A percentile compares a stretch with the other conserved stretches of the same genome.
phyloP scores from a whole-genome alignment of 2,329 filamentous ascomycete species.

The Venturia oleaginea region DNA sequence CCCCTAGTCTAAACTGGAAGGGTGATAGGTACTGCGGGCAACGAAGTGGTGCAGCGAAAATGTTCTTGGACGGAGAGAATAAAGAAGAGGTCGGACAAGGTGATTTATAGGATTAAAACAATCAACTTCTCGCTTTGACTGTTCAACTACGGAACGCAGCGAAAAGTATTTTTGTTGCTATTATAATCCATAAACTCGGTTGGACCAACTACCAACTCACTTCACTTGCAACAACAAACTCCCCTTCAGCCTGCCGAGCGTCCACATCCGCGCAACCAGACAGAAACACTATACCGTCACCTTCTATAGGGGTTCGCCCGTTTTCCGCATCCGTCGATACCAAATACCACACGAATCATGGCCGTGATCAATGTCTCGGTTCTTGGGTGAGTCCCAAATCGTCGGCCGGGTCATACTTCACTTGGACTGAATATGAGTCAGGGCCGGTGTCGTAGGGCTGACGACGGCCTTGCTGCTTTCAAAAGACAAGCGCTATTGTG shows the following conservation, averaged over 20 bases:
- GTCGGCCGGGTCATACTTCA: neutral
- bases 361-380: conserved; percentile 13
- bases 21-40: neutral
- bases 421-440: conserved; percentile 22
- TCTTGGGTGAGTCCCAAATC: conserved; percentile 10
- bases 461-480: conserved; percentile 57
- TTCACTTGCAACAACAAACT: neutral
- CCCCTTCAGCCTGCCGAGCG: neutral
- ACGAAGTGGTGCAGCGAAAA: neutral
- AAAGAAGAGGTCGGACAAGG: neutral
- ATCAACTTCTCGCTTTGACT: neutral
- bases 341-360: neutral
- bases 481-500: conserved; percentile 42
- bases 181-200: neutral
- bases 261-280: neutral
- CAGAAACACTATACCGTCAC: neutral
- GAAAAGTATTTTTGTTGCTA: neutral
- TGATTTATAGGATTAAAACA: neutral
- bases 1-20: neutral
- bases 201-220: neutral
- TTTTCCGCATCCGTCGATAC: neutral
- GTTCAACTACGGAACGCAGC: neutral
- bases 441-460: conserved; percentile 57
- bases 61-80: neutral
- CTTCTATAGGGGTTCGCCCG: neutral